Conservation (phyloP, 352 stramenopile species). For the Pilasporangium apinafurcum region DNA sequence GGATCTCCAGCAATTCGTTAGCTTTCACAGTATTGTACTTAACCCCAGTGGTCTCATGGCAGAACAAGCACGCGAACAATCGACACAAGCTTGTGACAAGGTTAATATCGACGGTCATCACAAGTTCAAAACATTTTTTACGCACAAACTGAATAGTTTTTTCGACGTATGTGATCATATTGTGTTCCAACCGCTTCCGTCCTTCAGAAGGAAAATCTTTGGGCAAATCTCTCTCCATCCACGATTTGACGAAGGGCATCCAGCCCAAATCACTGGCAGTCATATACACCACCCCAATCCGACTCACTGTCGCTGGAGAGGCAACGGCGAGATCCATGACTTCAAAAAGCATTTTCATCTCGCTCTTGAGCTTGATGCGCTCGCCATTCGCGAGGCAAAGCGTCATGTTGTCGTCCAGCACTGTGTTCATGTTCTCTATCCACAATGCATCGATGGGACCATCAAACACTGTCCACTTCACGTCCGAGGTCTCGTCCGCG, state of each 20-base stretch:
- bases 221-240: constrained; percentile 66
- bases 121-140: constrained; percentile 70
- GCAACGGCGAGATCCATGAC: constrained; percentile 91
- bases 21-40: constrained; percentile 20
- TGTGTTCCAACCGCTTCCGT: constrained; percentile 28
- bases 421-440: constrained; percentile 97
- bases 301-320: constrained; percentile 86
- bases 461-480: constrained; percentile 92
- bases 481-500: constrained; percentile 47
- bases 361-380: constrained; percentile 80
- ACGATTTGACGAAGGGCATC: constrained; percentile 88
- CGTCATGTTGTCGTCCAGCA: constrained; percentile 94
- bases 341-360: constrained; percentile 95
- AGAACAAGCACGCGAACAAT: constrained; percentile 80
- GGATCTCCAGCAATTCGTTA: constrained; percentile 38
- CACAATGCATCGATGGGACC: constrained; percentile 93
- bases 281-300: constrained; percentile 76
- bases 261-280: constrained; percentile 84
- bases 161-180: constrained; percentile 58
- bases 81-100: constrained; percentile 84
- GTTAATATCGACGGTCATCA: constrained; percentile 88
- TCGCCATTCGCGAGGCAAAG: constrained; percentile 92
- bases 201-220: constrained; percentile 28
- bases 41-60: constrained; percentile 25
- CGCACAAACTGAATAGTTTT: constrained; percentile 75